phyloP scores from a whole-genome alignment of 1,139 yeast species.

The Protomyces inundatus region DNA sequence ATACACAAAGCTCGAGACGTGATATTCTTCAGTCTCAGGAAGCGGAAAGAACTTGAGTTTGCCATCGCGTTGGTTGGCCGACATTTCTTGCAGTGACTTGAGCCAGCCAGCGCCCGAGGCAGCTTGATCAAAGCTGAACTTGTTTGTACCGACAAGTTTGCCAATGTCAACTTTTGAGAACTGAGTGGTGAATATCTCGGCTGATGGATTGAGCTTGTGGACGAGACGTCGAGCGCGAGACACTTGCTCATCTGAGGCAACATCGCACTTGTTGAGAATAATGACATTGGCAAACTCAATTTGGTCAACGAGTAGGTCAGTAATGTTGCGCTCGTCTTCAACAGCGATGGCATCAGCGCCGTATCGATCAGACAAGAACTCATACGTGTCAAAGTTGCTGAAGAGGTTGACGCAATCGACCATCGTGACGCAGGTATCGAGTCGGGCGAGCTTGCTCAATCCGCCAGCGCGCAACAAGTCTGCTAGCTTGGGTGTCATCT shows the following conservation, averaged over 20 bases:
- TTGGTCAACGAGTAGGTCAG: slow-evolving; percentile 47
- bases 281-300: slow-evolving; percentile 47
- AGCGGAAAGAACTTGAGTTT: slow-evolving; percentile 30
- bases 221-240: slow-evolving; percentile 39
- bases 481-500: too few species aligned
- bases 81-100: slow-evolving; percentile 45
- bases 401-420: slow-evolving; percentile 45
- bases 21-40: slow-evolving; percentile 44
- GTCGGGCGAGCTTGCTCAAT: slow-evolving; percentile 34
- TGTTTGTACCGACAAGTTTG: slow-evolving; percentile 41
- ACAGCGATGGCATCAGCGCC: slow-evolving; percentile 35
- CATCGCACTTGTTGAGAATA: slow-evolving; percentile 42
- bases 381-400: slow-evolving; percentile 45
- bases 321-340: slow-evolving; percentile 44
- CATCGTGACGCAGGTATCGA: slow-evolving; percentile 49
- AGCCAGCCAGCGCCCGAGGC: slow-evolving; percentile 48
- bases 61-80: slow-evolving; percentile 37
- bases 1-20: slow-evolving; percentile 46
- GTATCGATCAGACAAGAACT: slow-evolving; percentile 44
- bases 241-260: slow-evolving; percentile 36
- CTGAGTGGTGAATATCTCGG: slow-evolving; percentile 41
- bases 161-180: slow-evolving; percentile 42
- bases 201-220: slow-evolving; percentile 44
- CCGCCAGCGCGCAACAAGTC: too few species aligned
- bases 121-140: slow-evolving; percentile 44